Evolutionary conservation across 2,329 filamentous ascomycete genomes (phyloP).

Genomic region (Dothideomycetidae sp.): DNA sequence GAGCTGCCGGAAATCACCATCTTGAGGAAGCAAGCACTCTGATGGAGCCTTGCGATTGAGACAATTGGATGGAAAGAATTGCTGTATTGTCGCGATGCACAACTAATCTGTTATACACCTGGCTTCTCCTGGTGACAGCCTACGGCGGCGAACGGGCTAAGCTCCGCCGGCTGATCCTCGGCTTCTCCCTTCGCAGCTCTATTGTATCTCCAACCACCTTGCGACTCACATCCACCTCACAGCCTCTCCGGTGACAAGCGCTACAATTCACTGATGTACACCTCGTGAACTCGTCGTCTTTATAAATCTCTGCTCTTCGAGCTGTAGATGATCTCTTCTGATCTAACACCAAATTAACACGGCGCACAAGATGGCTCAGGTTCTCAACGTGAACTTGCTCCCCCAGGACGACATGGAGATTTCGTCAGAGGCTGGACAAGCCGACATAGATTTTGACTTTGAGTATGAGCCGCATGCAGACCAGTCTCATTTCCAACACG

Average conservation of each 20-base stretch:
- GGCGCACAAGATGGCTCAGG: conserved; percentile 12
- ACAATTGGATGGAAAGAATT: too few species aligned
- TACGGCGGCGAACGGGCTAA: neutral
- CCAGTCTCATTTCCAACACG: conserved; percentile 26
- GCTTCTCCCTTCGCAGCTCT: neutral
- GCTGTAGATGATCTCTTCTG: neutral
- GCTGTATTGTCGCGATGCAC: too few species aligned
- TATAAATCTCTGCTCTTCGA: too few species aligned
- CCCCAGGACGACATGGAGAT: conserved; percentile 42
- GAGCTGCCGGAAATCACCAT: too few species aligned
- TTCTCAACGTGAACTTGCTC: conserved; percentile 10
- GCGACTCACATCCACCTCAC: neutral
- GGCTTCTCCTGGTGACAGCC: neutral
- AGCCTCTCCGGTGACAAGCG: too few species aligned
- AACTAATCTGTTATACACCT: neutral
- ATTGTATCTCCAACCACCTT: neutral
- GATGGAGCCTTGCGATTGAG: too few species aligned
- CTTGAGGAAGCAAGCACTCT: too few species aligned
- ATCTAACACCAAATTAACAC: too few species aligned
- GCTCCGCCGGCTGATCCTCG: neutral
- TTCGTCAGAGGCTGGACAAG: conserved; percentile 31
- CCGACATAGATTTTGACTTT: conserved; percentile 42
- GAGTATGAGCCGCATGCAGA: conserved; percentile 39
- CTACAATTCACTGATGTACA: too few species aligned
- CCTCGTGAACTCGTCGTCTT: too few species aligned